Percentiles rank a stretch among this genome's conserved stretches.
These are phyloP conservation scores for Penicillium steckii DNA, from an alignment of 495 filamentous ascomycete species.

Conservation along the genomic window DNA sequence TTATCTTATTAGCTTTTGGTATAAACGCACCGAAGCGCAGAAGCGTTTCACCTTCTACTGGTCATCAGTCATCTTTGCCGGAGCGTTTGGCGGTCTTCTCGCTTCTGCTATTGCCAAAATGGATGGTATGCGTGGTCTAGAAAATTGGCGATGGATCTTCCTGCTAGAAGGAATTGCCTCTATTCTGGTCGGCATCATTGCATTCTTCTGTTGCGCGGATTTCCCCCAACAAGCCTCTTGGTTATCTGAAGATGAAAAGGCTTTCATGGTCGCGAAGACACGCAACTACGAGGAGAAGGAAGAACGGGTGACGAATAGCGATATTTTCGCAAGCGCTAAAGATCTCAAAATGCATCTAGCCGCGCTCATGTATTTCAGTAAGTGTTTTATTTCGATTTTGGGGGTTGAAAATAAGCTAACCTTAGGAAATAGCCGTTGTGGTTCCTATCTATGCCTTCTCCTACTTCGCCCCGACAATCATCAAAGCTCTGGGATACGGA, in stretches of 20 bases:
- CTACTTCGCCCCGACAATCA: conserved; percentile 38
- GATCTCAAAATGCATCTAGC: conserved; percentile 22
- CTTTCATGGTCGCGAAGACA: conserved; percentile 10
- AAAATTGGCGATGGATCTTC: conserved; percentile 85
- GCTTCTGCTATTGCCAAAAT: conserved; percentile 78
- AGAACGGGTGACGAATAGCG: background rate
- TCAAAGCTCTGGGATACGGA: conserved; percentile 41
- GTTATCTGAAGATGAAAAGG: conserved; percentile 24
- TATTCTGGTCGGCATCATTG: conserved; percentile 20
- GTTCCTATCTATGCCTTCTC: conserved; percentile 22
- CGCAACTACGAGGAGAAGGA: conserved; percentile 3
- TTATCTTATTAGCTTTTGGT: conserved; percentile 60
- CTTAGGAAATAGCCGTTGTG: conserved; percentile 7
- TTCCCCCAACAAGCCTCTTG: conserved; percentile 30
- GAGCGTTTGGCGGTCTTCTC: conserved; percentile 59
- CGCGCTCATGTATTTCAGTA: conserved; percentile 26
- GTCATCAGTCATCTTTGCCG: conserved; percentile 23
- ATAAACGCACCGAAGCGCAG: conserved; percentile 29
- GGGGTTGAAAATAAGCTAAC: background rate
- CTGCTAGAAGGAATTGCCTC: conserved; percentile 27
- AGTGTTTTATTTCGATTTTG: background rate
- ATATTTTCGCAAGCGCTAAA: conserved; percentile 9
- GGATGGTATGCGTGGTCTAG: conserved; percentile 63
- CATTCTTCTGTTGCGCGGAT: conserved; percentile 32
- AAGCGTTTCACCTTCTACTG: conserved; percentile 34